A percentile compares a stretch with the other conserved stretches of the same genome.
Conservation (phyloP, 1,284 basidiomycete genomes). For the Trichosporon sp. region DNA sequence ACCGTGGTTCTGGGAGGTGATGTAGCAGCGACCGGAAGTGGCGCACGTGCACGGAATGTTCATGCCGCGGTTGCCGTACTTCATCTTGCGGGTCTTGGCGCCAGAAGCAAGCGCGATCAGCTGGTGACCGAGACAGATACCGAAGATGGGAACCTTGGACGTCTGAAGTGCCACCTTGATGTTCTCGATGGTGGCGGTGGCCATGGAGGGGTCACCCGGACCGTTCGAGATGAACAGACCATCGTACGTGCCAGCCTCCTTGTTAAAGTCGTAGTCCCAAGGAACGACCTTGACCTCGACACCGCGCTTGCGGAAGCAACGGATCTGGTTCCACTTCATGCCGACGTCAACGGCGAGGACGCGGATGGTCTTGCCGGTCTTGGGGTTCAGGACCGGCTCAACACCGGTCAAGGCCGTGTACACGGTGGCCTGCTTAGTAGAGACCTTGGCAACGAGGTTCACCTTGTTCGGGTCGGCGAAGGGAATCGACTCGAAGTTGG, state of each 20-base stretch:
- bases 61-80: slow-evolving; percentile 98
- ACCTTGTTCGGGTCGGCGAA: slow-evolving; percentile 83
- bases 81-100: slow-evolving; percentile 94
- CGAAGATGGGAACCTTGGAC: slow-evolving; percentile 83
- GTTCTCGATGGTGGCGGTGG: slow-evolving; percentile 65
- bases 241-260: slow-evolving; percentile 75
- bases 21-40: slow-evolving; percentile 92
- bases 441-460: slow-evolving; percentile 89
- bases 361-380: slow-evolving; percentile 67
- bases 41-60: slow-evolving; percentile 97
- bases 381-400: slow-evolving; percentile 65
- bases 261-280: slow-evolving; percentile 88
- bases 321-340: slow-evolving; percentile 99
- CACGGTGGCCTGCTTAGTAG: slow-evolving; percentile 62
- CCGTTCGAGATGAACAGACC: slow-evolving; percentile 98
- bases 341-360: slow-evolving; percentile 92
- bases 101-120: slow-evolving; percentile 91
- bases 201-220: slow-evolving; percentile 90
- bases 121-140: slow-evolving; percentile 98
- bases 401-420: slow-evolving; percentile 56
- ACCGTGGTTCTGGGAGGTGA: slow-evolving; percentile 98
- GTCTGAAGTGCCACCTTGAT: slow-evolving; percentile 67
- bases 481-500: slow-evolving; percentile 72
- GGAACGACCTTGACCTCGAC: slow-evolving; percentile 96
- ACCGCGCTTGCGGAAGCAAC: slow-evolving; percentile 90